These are phyloP conservation scores for Gossypioides kirkii DNA, from an alignment of 345 rosid genomes.

Conservation along the genomic window DNA sequence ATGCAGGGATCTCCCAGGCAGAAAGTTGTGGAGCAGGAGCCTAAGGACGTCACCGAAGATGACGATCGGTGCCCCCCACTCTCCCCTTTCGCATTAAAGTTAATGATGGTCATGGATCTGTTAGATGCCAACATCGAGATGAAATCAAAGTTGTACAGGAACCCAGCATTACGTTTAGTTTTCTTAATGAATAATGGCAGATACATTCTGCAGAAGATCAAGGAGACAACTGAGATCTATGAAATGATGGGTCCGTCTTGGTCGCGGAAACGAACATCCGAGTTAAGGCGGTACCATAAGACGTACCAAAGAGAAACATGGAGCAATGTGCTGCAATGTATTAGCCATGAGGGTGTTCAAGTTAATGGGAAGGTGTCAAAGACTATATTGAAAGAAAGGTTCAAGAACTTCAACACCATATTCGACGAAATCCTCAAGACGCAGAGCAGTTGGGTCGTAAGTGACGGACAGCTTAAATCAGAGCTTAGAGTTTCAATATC, in stretches of 20 bases:
- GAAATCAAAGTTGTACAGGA: conserved; percentile 62
- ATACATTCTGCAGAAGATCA: conserved; percentile 70
- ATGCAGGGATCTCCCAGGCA: background rate
- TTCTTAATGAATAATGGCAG: conserved; percentile 95
- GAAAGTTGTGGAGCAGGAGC: background rate
- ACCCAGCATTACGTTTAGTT: conserved; percentile 49
- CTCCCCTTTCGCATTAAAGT: conserved; percentile 38
- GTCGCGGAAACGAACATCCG: conserved; percentile 61
- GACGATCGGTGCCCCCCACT: conserved; percentile 22
- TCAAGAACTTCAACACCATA: conserved; percentile 63
- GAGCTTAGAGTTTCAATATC: conserved; percentile 83
- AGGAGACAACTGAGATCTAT: conserved; percentile 49
- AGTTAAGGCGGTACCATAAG: conserved; percentile 72
- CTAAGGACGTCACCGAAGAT: background rate
- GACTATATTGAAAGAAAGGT: conserved; percentile 67
- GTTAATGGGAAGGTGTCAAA: conserved; percentile 62
- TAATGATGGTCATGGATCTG: conserved; percentile 59
- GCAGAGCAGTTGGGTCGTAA: conserved; percentile 82
- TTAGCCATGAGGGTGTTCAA: conserved; percentile 63
- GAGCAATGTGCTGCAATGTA: conserved; percentile 53
- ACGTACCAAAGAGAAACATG: conserved; percentile 83
- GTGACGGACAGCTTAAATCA: conserved; percentile 80
- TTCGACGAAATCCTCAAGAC: conserved; percentile 88
- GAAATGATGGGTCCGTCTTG: conserved; percentile 55
- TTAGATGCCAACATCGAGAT: conserved; percentile 56